A percentile compares a stretch with the other conserved stretches of the same genome.
Evolutionary conservation across 192 early-diverging fungal species (phyloP).

Genomic region (Spizellomyces punctatus): DNA sequence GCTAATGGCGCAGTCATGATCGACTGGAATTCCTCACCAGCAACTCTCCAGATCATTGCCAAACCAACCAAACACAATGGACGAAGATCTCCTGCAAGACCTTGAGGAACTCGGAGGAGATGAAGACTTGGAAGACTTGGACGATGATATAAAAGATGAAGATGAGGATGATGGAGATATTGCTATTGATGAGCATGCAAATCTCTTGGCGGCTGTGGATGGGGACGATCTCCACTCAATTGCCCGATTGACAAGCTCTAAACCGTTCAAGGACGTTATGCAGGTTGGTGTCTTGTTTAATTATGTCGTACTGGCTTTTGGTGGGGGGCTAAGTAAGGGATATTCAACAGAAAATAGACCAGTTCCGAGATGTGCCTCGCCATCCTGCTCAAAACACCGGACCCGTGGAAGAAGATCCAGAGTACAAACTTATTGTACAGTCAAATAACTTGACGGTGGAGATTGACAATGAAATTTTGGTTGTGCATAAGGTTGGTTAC

Average conservation of each 20-base stretch:
- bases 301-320: neutral
- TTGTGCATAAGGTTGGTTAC: conserved; percentile 78
- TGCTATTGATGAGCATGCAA: conserved; percentile 30
- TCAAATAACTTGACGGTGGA: conserved; percentile 84
- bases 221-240: conserved; percentile 63
- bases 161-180: conserved; percentile 45
- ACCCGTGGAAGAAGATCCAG: conserved; percentile 81
- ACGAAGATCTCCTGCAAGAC: conserved; percentile 87
- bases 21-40: too few species aligned
- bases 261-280: conserved; percentile 62
- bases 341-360: conserved; percentile 50
- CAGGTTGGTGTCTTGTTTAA: conserved; percentile 36
- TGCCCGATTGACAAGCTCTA: conserved; percentile 64
- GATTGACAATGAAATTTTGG: conserved; percentile 86
- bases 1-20: too few species aligned
- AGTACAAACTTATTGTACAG: conserved; percentile 82
- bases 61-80: conserved; percentile 39
- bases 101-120: conserved; percentile 59
- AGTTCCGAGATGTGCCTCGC: conserved; percentile 45
- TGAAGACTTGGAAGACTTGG: conserved; percentile 49
- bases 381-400: conserved; percentile 51
- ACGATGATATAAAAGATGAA: conserved; percentile 55
- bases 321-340: neutral
- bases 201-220: conserved; percentile 21
- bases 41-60: too few species aligned